These are phyloP conservation scores for Tricholomella constricta DNA, from an alignment of 768 basidiomycete genomes.

Conservation along the genomic window DNA sequence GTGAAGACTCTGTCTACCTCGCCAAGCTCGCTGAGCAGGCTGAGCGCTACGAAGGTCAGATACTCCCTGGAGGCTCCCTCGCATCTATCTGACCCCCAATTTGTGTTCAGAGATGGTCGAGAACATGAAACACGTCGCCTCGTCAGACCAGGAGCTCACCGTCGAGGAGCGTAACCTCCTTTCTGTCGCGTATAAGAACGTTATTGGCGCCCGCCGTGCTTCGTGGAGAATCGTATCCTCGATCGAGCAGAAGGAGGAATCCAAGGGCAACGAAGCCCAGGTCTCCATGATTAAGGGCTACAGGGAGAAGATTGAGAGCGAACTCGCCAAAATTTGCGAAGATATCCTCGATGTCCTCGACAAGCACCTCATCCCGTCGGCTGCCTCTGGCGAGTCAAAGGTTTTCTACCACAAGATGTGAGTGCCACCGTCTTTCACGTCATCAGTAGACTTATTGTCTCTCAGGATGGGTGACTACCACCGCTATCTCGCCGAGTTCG, in stretches of 20 bases:
- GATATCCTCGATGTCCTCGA: slow-evolving; percentile 97
- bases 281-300: slow-evolving; percentile 98
- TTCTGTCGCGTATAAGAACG: slow-evolving; percentile 99
- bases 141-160: slow-evolving; percentile 96
- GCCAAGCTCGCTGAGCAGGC: slow-evolving; percentile 99
- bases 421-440: slow-evolving; percentile 25
- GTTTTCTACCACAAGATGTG: slow-evolving; percentile 99
- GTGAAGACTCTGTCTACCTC: slow-evolving; percentile 98
- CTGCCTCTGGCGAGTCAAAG: slow-evolving; percentile 95
- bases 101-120: slow-evolving; percentile 84
- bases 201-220: slow-evolving; percentile 96
- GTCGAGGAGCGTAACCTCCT: slow-evolving; percentile 98
- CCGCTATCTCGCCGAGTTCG: slow-evolving; percentile 98
- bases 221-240: slow-evolving; percentile 98
- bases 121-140: slow-evolving; percentile 99
- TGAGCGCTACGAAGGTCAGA: slow-evolving; percentile 93
- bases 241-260: slow-evolving; percentile 99
- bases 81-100: slow-evolving; percentile 12
- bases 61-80: slow-evolving; percentile 2
- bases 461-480: slow-evolving; percentile 98
- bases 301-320: slow-evolving; percentile 96
- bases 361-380: slow-evolving; percentile 97
- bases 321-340: slow-evolving; percentile 98
- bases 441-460: slow-evolving; percentile 19
- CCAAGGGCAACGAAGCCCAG: slow-evolving; percentile 95